Evolutionary conservation across 2,329 filamentous ascomycete species (phyloP).

Genomic region (Botrytis medusae): DNA sequence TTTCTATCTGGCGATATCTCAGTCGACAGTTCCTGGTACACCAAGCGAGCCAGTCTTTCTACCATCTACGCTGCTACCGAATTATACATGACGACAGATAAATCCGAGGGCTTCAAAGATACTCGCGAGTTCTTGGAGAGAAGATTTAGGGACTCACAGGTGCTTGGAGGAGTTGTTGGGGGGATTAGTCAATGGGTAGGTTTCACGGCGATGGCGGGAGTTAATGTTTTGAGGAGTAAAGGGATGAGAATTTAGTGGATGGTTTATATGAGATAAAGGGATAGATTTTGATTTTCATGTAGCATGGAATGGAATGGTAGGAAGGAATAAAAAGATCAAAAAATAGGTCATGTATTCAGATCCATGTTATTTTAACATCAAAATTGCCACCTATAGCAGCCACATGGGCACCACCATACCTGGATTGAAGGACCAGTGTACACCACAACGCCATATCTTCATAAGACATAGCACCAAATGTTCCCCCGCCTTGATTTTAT

Average conservation of each 20-base stretch:
- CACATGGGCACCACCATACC: neutral
- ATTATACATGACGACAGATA: constrained; percentile 91
- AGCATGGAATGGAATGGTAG: neutral
- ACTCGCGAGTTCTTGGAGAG: constrained; percentile 79
- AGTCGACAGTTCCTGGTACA: constrained; percentile 89
- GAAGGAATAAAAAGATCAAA: neutral
- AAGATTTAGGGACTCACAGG: constrained; percentile 63
- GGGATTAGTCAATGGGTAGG: constrained; percentile 74
- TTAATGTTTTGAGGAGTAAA: constrained; percentile 87
- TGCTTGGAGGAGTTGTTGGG: constrained; percentile 60
- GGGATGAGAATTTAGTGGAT: constrained; percentile 64
- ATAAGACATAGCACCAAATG: neutral
- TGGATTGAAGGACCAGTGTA: neutral
- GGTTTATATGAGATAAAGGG: constrained; percentile 18
- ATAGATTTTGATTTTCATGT: neutral
- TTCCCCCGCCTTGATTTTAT: neutral
- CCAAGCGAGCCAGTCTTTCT: constrained; percentile 62
- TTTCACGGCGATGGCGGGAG: constrained; percentile 72
- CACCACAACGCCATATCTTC: constrained; percentile 10
- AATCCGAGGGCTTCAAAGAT: constrained; percentile 67
- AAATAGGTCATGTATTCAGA: constrained; percentile 14
- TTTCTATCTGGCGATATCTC: constrained; percentile 78
- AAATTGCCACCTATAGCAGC: neutral
- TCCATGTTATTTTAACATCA: neutral
- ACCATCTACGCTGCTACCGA: constrained; percentile 77